Conservation (phyloP, 768 basidiomycete species). For the Naganishia friedmannii region DNA sequence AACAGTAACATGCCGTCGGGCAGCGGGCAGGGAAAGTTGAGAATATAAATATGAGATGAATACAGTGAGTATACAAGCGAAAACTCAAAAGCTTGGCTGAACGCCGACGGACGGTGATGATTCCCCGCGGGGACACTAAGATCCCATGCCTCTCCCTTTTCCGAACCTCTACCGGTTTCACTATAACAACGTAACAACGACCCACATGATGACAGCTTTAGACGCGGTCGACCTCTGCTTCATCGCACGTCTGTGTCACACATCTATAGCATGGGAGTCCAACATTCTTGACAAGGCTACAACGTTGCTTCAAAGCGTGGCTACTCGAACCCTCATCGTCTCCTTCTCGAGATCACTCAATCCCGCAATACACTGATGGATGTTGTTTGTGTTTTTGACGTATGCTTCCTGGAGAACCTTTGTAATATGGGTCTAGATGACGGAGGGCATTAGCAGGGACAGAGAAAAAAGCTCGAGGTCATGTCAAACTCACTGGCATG, state of each 20-base stretch:
- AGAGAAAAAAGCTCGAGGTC: background rate
- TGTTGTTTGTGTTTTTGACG: constrained; percentile 44
- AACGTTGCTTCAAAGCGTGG: constrained; percentile 1
- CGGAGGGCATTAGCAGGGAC: background rate
- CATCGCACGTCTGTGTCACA: background rate
- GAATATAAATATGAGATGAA: too few species aligned
- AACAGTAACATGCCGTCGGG: too few species aligned
- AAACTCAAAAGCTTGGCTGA: background rate
- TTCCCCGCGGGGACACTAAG: background rate
- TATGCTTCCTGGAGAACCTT: constrained; percentile 49
- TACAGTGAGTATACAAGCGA: background rate
- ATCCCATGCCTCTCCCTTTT: background rate
- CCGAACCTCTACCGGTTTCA: background rate
- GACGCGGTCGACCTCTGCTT: background rate
- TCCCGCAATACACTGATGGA: constrained; percentile 44
- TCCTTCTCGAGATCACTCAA: constrained; percentile 48
- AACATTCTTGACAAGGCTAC: background rate
- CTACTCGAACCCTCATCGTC: constrained; percentile 34
- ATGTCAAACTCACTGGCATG: constrained; percentile 59
- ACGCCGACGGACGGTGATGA: background rate
- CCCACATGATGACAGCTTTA: too few species aligned
- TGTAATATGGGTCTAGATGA: constrained; percentile 46
- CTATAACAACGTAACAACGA: too few species aligned
- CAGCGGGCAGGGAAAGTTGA: too few species aligned
- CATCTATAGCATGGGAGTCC: too few species aligned